Conservation (phyloP, 495 filamentous ascomycete species). For the Aspergillus cavernicola region DNA sequence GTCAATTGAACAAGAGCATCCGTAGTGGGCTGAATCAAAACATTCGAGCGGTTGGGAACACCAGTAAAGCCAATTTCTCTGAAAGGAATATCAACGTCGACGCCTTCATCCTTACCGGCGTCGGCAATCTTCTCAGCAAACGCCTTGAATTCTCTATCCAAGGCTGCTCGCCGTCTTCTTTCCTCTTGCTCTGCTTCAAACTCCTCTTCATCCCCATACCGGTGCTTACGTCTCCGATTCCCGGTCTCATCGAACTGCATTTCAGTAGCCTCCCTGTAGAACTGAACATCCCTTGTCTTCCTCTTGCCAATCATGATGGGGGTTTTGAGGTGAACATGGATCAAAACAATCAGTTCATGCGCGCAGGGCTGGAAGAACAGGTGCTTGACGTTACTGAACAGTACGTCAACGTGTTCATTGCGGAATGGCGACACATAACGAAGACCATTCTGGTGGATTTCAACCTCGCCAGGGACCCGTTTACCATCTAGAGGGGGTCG, state of each 20-base stretch:
- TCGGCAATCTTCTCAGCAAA: conserved; percentile 98
- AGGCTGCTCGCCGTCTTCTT: conserved; percentile 77
- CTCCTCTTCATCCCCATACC: conserved; percentile 98
- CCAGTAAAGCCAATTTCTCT: conserved; percentile 95
- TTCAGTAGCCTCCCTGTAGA: conserved; percentile 96
- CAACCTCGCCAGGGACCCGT: conserved; percentile 88
- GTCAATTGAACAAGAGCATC: conserved; percentile 98
- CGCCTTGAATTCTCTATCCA: conserved; percentile 92
- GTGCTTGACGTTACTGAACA: conserved; percentile 98
- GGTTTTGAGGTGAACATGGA: conserved; percentile 95
- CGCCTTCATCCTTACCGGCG: conserved; percentile 75
- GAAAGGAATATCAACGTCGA: conserved; percentile 94
- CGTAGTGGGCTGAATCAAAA: conserved; percentile 91
- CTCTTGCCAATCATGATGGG: conserved; percentile 98
- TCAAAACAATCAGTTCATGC: conserved; percentile 95
- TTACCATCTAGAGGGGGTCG: conserved; percentile 94
- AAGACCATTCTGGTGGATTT: conserved; percentile 98
- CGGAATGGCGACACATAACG: conserved; percentile 88
- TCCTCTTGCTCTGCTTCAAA: conserved; percentile 99
- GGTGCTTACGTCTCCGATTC: conserved; percentile 93
- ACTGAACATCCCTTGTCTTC: conserved; percentile 98
- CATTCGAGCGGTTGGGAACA: conserved; percentile 91
- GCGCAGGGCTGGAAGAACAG: conserved; percentile 97
- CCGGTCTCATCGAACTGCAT: conserved; percentile 99
- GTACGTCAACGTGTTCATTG: conserved; percentile 81